These are phyloP conservation scores for Nicotiana benthamiana DNA, from an alignment of 257 asterid species.

Conservation along the genomic window DNA sequence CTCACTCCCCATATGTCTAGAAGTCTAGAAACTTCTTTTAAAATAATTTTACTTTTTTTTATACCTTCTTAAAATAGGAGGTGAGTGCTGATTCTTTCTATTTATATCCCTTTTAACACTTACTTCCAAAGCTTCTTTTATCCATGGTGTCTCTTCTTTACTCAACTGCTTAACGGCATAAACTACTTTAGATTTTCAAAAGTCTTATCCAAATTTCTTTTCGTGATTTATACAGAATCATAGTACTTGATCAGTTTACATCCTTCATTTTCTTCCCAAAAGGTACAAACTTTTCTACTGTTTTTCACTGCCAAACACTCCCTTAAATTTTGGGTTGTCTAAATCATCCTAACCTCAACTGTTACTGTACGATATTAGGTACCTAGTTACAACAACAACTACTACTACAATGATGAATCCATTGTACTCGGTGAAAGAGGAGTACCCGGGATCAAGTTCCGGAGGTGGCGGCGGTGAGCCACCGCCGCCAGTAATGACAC, in stretches of 20 bases:
- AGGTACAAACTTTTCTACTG: background rate
- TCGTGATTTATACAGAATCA: background rate
- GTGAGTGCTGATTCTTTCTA: background rate
- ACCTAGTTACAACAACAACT: too few relatives aligned
- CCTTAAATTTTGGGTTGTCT: background rate
- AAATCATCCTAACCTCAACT: too few relatives aligned
- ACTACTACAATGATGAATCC: constrained; percentile 18
- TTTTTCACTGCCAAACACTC: background rate
- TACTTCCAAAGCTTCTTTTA: background rate
- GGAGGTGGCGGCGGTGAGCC: background rate
- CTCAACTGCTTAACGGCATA: constrained; percentile 16
- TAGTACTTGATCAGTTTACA: background rate
- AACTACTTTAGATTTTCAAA: constrained; percentile 3
- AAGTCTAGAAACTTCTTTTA: constrained; percentile 52
- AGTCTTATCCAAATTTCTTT: background rate
- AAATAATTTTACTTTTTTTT: background rate
- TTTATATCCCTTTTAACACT: background rate
- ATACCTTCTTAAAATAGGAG: background rate
- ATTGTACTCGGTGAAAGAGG: constrained; percentile 39
- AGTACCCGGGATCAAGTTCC: constrained; percentile 26
- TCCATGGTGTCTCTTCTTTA: background rate
- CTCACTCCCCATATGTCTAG: constrained; percentile 6
- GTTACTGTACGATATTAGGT: too few relatives aligned
- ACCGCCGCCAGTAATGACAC: background rate
- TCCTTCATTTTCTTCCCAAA: background rate